phyloP scores from a whole-genome alignment of 2,329 filamentous ascomycete species.

The Ophiosphaerella korrae region DNA sequence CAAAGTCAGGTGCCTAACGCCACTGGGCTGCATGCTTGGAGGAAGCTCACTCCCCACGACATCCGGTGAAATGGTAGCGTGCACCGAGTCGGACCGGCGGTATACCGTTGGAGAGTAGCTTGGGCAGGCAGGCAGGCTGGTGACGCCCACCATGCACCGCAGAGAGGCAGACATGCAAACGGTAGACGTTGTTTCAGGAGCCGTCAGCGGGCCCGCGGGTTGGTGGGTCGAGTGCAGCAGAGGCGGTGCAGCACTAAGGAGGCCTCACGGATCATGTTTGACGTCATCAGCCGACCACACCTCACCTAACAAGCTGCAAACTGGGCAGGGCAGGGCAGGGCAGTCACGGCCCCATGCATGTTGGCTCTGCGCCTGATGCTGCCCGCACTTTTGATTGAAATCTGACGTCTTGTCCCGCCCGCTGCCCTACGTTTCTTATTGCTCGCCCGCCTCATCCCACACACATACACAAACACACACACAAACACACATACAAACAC shows the following conservation, averaged over 20 bases:
- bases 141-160: neutral
- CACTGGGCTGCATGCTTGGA: conserved; percentile 12
- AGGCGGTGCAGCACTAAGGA: neutral
- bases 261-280: neutral
- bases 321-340: neutral
- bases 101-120: neutral
- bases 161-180: conserved; percentile 3
- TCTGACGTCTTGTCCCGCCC: conserved; percentile 16
- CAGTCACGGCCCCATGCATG: neutral
- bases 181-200: neutral
- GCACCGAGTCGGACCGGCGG: conserved; percentile 1
- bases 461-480: too few species aligned
- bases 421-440: conserved; percentile 19
- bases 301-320: neutral
- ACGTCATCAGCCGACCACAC: conserved; percentile 4
- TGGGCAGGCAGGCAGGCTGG: conserved; percentile 9
- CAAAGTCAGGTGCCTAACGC: conserved; percentile 14
- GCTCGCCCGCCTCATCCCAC: conserved; percentile 1
- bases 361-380: conserved; percentile 14
- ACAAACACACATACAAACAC: too few species aligned
- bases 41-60: conserved; percentile 6
- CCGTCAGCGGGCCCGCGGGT: too few species aligned
- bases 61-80: neutral
- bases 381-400: conserved; percentile 13
- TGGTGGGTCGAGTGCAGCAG: neutral